A percentile compares a stretch with the other conserved stretches of the same genome.
These are phyloP conservation scores for Neofusicoccum ribis DNA, from an alignment of 2,329 filamentous ascomycete genomes.

Conservation along the genomic window DNA sequence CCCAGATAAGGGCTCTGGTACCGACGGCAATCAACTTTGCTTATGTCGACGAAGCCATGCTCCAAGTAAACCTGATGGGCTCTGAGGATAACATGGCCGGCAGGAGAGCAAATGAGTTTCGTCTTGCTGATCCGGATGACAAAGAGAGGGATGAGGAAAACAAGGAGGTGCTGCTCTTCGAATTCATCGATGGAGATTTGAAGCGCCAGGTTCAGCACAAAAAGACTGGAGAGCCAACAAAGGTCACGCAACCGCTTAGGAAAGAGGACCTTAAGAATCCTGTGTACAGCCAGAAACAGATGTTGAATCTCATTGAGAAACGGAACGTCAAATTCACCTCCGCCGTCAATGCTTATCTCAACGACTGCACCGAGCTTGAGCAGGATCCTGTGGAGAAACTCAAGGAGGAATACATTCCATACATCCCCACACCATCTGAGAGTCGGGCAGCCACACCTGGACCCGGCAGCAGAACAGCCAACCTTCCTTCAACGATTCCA, in stretches of 20 bases:
- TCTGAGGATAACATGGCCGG: constrained; percentile 66
- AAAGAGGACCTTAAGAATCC: constrained; percentile 88
- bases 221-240: constrained; percentile 71
- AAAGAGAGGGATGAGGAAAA: constrained; percentile 42
- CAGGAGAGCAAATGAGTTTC: constrained; percentile 49
- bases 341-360: constrained; percentile 75
- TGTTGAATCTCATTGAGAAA: constrained; percentile 86
- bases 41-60: constrained; percentile 80
- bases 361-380: constrained; percentile 64
- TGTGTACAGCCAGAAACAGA: constrained; percentile 88
- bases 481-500: constrained; percentile 71
- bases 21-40: constrained; percentile 78
- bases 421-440: constrained; percentile 62
- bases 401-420: constrained; percentile 57
- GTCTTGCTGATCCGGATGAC: constrained; percentile 29
- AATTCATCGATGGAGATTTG: constrained; percentile 88
- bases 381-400: constrained; percentile 69
- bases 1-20: constrained; percentile 74
- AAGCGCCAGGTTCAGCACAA: constrained; percentile 74
- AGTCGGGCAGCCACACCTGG: constrained; percentile 45
- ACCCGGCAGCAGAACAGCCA: constrained; percentile 29
- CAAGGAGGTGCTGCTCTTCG: constrained; percentile 79
- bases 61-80: constrained; percentile 77
- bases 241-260: constrained; percentile 65
- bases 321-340: constrained; percentile 79